Evolutionary conservation across 352 stramenopile species (phyloP), one percentile per base, ranked within the genome.

Genomic region (Phytopythium mirpurense): DNA sequence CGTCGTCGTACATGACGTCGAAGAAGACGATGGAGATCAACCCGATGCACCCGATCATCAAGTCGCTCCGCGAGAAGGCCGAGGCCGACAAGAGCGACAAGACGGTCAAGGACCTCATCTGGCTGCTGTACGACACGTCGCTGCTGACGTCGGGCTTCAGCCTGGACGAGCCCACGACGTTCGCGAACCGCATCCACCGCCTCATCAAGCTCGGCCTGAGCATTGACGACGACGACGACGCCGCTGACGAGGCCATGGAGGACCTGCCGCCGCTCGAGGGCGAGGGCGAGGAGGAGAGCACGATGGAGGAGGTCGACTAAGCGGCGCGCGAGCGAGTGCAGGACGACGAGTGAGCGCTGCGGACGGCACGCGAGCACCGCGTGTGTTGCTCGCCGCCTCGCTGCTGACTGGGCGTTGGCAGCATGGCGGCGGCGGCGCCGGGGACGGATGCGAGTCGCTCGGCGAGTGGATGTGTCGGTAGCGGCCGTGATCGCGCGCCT

Each of bases 1-100:
- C 55, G 98, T 97, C 62, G 74, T 99, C 92, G 36, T 99, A 99
- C 94, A 99, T 99, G 97, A 89, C 82, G 35, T 98, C 96, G 48
- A 99, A 99, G 94, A 99, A 99, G 92, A 99, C 96, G 45, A 98
- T 99, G 62, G 97, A 99, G 78, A 74, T 99, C 19, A 99, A 99
- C 74, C 98, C 98, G 48, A 92, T 97, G 44, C 97, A 99, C 72
- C 97, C 97, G 34, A 98, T 99, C 60, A 84, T 99, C 24, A 98
- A 83, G 67, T 88, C 82, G 26, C 58, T 90, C 24, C 67, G 27
- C 21, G 68, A 70, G n/a, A 34, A 44, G 19, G 47, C 18, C 32
- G 63, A 87, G n/a, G n/a, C n/a, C 19, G 80, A 95, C 58, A 94
- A 86, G 3, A 83, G 92, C 58, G 96, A 99, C 80, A 99, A 99